A percentile compares a stretch with the other conserved stretches of the same genome.
Evolutionary conservation across 495 filamentous ascomycete species (phyloP).

Genomic region (Penicillium roqueforti): DNA sequence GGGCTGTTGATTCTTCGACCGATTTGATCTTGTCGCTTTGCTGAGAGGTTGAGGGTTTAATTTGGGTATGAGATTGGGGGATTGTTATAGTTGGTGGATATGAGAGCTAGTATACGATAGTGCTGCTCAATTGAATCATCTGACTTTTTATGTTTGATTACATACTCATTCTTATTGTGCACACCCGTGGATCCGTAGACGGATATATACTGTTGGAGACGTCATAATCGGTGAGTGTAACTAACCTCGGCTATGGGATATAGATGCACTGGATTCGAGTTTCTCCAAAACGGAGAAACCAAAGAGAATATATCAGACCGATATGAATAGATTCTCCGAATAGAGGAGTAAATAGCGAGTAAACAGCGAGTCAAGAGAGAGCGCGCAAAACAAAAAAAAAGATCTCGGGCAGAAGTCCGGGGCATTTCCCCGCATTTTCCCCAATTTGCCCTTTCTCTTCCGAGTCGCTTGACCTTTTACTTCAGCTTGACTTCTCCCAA

Average conservation of each 20-base stretch:
- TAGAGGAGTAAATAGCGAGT: too few species aligned
- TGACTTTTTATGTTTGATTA: background rate
- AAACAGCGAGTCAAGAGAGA: too few species aligned
- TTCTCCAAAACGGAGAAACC: background rate
- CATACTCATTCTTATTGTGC: too few species aligned
- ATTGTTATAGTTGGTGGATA: background rate
- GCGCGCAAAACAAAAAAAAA: too few species aligned
- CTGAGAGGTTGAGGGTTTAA: conserved; percentile 4
- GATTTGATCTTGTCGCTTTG: conserved; percentile 39
- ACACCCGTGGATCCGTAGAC: too few species aligned
- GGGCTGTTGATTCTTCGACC: conserved; percentile 28
- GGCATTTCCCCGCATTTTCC: conserved; percentile 24
- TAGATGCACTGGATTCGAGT: background rate
- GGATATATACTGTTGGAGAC: background rate
- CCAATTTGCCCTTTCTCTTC: conserved; percentile 14
- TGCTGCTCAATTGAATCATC: background rate
- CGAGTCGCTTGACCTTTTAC: background rate
- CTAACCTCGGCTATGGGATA: background rate
- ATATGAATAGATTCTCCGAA: background rate
- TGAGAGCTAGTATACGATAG: background rate
- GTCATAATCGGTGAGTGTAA: conserved; percentile 1
- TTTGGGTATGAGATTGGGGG: background rate
- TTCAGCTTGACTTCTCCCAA: conserved; percentile 5
- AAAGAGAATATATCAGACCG: background rate
- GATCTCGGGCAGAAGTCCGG: conserved; percentile 25